Evolutionary conservation across 345 rosid species (phyloP), one percentile per base, ranked within the genome.

Genomic region (Chamaenerion angustifolium): DNA sequence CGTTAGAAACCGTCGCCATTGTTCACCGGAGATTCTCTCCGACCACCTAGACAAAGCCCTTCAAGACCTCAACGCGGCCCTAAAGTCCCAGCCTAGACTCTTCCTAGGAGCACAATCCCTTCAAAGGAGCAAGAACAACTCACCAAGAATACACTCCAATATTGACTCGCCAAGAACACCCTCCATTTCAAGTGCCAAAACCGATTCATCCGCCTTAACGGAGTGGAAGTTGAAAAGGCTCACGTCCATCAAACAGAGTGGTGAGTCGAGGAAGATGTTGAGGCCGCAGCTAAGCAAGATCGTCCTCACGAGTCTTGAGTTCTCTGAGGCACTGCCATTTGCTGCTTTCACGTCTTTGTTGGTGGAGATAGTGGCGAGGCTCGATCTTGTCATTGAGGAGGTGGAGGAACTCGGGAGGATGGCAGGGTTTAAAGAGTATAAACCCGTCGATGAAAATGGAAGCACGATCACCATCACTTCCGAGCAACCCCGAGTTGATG

Each of bases 321-420:
- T 88, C 68, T 78, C 85, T 1, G 87, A 84, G 52, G 95, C 95
- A n/a, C 81, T 88, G 43, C 97, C 97, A 0, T 82, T 88, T 10
- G 85, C 95, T 8, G 89, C 89, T 23, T 88, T 88, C 55, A 94
- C 88, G 8, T 80, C 89, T 16, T 56, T 80, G 69, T 71, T 88
- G 3, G 78, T 78, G 64, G 89, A 88, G 54, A 68, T 76, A 25
- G 83, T 85, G 31, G 89, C 87, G 3, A 75, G 80, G 76, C 85
- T 88, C 4, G 93, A 85, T 48, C 78, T 44, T 27, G 78, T 82
- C 40, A 80, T 80, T 6, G 83, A 67, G 57, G 85, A 85, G 60
- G 88, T 76, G 2, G 79, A 85, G 50, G 92, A 88, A 47, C 40
- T 76, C 14, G 95, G 87, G 49, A 78, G 78, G 64, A 54, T 80